phyloP scores from a whole-genome alignment of 352 stramenopile genomes.

The Phytophthora cryptogea region DNA sequence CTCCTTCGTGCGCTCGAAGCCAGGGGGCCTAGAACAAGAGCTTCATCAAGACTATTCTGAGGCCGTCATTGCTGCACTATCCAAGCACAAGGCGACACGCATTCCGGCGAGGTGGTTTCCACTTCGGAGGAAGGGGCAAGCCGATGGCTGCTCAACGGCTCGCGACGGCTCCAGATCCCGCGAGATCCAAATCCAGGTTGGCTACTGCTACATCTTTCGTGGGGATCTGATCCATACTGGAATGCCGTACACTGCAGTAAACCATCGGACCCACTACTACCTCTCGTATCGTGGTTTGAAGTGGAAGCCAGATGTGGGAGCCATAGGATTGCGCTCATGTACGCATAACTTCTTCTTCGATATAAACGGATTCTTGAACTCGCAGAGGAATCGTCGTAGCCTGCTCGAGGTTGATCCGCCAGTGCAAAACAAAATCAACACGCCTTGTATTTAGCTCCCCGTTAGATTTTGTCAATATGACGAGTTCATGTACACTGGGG shows the following conservation, averaged over 20 bases:
- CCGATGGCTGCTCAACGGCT: neutral
- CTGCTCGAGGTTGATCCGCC: too few relatives aligned
- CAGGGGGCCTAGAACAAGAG: slow-evolving; percentile 1
- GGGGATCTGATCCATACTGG: slow-evolving; percentile 7
- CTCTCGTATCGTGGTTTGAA: neutral
- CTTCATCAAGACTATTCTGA: neutral
- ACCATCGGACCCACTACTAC: slow-evolving; percentile 15
- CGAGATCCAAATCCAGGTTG: neutral
- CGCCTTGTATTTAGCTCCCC: too few relatives aligned
- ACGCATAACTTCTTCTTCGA: too few relatives aligned
- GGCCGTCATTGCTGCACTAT: neutral
- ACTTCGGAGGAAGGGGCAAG: neutral
- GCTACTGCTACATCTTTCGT: slow-evolving; percentile 9
- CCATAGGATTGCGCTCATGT: too few relatives aligned
- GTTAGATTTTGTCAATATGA: too few relatives aligned
- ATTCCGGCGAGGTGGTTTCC: neutral
- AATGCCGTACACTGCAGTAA: neutral
- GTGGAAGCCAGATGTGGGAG: slow-evolving; percentile 11
- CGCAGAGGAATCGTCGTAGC: too few relatives aligned
- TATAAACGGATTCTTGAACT: too few relatives aligned
- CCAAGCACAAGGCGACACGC: neutral
- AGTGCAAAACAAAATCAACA: too few relatives aligned
- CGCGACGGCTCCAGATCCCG: neutral
- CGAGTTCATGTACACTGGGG: too few relatives aligned
- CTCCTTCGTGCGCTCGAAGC: neutral